A percentile compares a stretch with the other conserved stretches of the same genome.
phyloP scores from a whole-genome alignment of 345 rosid genomes.

The Moringa oleifera region DNA sequence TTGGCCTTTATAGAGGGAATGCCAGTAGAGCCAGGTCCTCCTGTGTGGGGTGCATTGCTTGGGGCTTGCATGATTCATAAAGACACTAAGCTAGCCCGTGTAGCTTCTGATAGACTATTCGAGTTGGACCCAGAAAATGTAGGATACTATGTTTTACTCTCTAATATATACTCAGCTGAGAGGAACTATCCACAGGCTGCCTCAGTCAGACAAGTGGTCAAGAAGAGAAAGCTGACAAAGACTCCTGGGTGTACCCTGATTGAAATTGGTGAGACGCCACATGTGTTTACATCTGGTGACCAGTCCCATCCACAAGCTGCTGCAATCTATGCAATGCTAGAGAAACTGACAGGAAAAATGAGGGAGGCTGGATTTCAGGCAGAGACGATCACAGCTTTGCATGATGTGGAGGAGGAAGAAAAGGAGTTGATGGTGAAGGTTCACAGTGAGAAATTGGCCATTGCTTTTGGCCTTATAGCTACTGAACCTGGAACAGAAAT shows the following conservation, averaged over 20 bases:
- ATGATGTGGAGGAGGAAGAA: constrained; percentile 90
- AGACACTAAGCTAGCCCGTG: constrained; percentile 51
- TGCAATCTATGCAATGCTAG: constrained; percentile 58
- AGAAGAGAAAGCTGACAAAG: constrained; percentile 51
- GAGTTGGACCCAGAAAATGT: constrained; percentile 62
- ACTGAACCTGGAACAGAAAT: constrained; percentile 65
- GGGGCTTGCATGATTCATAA: constrained; percentile 82
- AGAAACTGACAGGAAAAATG: constrained; percentile 56
- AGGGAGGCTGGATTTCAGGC: constrained; percentile 70
- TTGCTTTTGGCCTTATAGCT: constrained; percentile 71
- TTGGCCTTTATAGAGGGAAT: constrained; percentile 52
- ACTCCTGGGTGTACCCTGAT: constrained; percentile 75
- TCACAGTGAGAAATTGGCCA: constrained; percentile 82
- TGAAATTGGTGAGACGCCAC: constrained; percentile 57
- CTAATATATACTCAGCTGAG: constrained; percentile 63
- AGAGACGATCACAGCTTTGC: constrained; percentile 54
- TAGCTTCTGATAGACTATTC: constrained; percentile 60
- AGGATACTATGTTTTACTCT: constrained; percentile 62
- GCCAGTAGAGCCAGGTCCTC: constrained; percentile 54
- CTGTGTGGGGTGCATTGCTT: constrained; percentile 67
- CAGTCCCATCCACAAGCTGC: constrained; percentile 55
- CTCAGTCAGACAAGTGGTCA: constrained; percentile 55
- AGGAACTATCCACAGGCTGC: constrained; percentile 70
- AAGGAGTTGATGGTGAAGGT: constrained; percentile 61
- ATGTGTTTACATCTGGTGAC: constrained; percentile 75